These are phyloP conservation scores for Penicillium sp. DNA, from an alignment of 2,329 filamentous ascomycete genomes.

Conservation along the genomic window DNA sequence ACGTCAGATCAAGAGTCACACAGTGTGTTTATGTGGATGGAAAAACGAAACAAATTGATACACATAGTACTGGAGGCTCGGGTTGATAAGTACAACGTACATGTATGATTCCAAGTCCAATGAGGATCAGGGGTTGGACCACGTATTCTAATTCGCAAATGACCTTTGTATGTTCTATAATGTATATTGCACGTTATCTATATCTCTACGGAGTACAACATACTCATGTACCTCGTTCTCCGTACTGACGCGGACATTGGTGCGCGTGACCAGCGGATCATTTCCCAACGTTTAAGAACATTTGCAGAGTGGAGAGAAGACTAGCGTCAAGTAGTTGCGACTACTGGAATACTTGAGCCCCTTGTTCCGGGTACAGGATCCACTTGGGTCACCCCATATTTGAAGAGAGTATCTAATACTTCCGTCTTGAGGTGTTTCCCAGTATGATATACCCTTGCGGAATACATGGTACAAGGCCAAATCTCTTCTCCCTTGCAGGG, in stretches of 20 bases:
- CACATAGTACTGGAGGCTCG: no score
- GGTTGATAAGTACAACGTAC: no score
- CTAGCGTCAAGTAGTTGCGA: neutral
- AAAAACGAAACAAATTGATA: no score
- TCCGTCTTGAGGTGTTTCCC: neutral
- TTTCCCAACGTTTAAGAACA: conserved; percentile 4
- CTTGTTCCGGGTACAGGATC: conserved; percentile 2
- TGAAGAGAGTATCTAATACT: neutral
- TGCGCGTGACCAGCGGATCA: conserved; percentile 27
- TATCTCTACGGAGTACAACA: no score
- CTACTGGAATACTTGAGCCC: conserved; percentile 1
- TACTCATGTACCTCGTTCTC: neutral
- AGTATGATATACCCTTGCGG: neutral
- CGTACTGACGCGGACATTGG: conserved; percentile 10
- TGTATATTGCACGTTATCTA: no score
- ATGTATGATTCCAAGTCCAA: neutral
- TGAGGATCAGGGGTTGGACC: neutral
- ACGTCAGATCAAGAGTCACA: neutral
- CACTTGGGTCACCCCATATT: conserved; percentile 9
- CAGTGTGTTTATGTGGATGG: no score
- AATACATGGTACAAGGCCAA: neutral
- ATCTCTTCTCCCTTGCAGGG: conserved; percentile 2
- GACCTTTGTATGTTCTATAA: no score
- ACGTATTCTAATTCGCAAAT: no score
- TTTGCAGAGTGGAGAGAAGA: neutral